Evolutionary conservation across 495 filamentous ascomycete genomes (phyloP), one percentile per base, ranked within the genome.

Genomic region (Penicillium psychrofluorescens): DNA sequence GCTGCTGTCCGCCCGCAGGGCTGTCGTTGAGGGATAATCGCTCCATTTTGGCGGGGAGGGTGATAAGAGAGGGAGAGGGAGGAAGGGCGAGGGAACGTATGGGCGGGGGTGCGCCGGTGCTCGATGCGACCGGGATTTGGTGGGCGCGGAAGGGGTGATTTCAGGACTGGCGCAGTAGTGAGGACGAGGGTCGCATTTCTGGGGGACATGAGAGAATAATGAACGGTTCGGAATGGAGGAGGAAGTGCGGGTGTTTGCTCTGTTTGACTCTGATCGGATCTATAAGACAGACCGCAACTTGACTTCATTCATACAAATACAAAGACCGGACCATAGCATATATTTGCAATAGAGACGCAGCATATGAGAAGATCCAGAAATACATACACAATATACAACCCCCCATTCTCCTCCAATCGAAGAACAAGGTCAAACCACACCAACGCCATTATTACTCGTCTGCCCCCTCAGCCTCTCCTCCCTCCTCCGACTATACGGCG

Each of bases 401-500:
- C 12, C 22, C 22, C 22, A 22, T 6, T 22, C 22, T 22, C 22
- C 4, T 22, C 22, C 22, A 6, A 22, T 4, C 22, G 22, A 0
- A 3, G 22, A 6, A 35, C 14, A 13, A 46, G n/a, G 37, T 53
- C 50, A 64, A 14, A 58, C 55, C 40, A 68, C 61, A 44, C 63
- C 62, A 12, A 67, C 53, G 15, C 69, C 64, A 40, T 62, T 22
- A 22, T 22, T 22, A 22, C 2, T 51, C 35, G 59, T 50, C 45
- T 67, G 64, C 6, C 62, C 60, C 29, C 69, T 53, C 63, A 67
- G 58, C 49, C 69, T 59, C 43, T 67, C 61, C 41, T 73, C 69
- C 12, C 69, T 44, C 42, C 69, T 46, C 11, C 63, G 65, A 55
- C 64, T 73, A 61, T 73, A 73, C 27, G 62, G 63, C 31, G 63